Base-by-base conservation (phyloP, 352 stramenopile species). In the Globisporangium nagaii region DNA sequence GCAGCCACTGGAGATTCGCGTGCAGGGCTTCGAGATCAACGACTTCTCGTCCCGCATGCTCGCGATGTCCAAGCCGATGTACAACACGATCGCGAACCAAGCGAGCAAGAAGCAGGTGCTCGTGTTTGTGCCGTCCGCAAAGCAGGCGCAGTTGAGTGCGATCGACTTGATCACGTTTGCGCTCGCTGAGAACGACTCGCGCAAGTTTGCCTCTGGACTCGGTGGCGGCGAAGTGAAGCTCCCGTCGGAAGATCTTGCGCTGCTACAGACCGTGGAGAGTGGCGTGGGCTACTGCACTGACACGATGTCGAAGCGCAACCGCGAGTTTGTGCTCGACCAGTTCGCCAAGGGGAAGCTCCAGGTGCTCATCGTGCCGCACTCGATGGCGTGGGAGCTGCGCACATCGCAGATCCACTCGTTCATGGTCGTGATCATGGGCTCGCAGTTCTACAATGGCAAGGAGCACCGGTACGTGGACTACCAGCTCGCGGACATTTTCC, bases 161-260 rank as follows among this genome's bases (percentile, higher is more conserved):
- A 99, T 99, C 65, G 97, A 99, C 73, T 62, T 99, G 40, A 97
- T 99, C 63, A 98, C 95, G 19, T 99, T 99, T 79, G 88, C 90
- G 0, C 59, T 96, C 28, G 95, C 81, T 28, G 83, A 95, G 32
- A 93, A 93, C 27, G 78, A 91, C 30, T 42, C 85, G 1, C 60
- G 75, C 13, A 84, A 86, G 40, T 93, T 95, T 58, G 71, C 85
- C 0, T 54, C 46, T 28, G 55, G 66, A 7, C 60, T 73, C 4
- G 41, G 41, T 10, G 68, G 74, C 15, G 62, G 74, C 12, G 59
- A 65, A 7, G 52, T 79, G 10, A 50, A 72, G 4, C 56, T 91
- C 28, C 77, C 79, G 2, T 59, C 93, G 7, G 76, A 90, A 30
- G 97, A 99, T 62, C 66, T 79, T 11, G 79, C 95, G 8, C 71